Evolutionary conservation across 208 protist species (phyloP).

Genomic region (Trypanosoma brucei): DNA sequence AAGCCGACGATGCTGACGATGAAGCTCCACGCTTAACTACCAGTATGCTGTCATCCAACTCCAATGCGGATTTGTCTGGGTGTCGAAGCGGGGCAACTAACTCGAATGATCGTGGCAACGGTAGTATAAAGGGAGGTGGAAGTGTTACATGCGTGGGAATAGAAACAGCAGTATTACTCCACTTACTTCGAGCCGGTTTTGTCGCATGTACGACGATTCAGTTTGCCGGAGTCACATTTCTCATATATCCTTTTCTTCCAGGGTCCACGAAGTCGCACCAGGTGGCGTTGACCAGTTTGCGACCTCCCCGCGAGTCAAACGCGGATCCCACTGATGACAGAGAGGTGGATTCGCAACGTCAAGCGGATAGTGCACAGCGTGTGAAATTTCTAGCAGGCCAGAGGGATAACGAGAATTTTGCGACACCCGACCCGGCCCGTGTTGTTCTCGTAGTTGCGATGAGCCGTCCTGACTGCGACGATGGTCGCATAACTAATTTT

Average conservation of each 20-base stretch:
- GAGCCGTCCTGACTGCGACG: constrained; percentile 53
- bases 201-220: constrained; percentile 61
- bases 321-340: not conserved
- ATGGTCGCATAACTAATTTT: constrained; percentile 58
- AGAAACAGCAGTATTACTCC: constrained; percentile 45
- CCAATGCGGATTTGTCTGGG: not conserved
- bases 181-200: constrained; percentile 55
- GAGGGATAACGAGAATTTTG: not conserved
- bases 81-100: not conserved
- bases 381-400: not conserved
- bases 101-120: not conserved
- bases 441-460: constrained; percentile 70
- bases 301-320: not conserved
- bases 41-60: not conserved
- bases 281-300: not conserved
- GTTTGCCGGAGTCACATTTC: constrained; percentile 67
- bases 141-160: constrained; percentile 61
- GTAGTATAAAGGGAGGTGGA: not conserved
- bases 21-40: not conserved
- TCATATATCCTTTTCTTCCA: constrained; percentile 48
- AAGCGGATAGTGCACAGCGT: no score
- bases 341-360: not conserved
- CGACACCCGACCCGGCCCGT: not conserved
- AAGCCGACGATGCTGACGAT: not conserved
- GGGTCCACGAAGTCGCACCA: constrained; percentile 1